Evolutionary conservation across 441 rosid genomes (phyloP).

Genomic region (Euphorbia celastroides): DNA sequence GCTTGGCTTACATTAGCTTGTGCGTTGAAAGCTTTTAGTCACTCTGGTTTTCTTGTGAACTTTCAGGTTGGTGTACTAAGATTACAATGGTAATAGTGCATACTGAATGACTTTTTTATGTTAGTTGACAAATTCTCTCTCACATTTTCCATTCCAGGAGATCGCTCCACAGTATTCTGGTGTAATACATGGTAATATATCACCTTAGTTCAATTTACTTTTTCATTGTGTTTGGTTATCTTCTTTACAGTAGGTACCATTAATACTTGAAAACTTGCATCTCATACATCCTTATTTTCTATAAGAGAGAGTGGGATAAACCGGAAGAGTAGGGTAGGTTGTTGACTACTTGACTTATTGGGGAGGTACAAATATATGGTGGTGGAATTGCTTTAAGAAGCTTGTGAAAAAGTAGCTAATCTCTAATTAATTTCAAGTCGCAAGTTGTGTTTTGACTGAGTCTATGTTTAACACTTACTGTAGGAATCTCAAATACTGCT

Average conservation of each 20-base stretch:
- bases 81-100: neutral
- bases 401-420: neutral
- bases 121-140: slow-evolving; percentile 14
- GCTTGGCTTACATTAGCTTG: slow-evolving; percentile 93
- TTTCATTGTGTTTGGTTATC: neutral
- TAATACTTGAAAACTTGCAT: neutral
- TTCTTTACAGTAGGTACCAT: neutral
- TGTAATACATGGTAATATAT: slow-evolving; percentile 67
- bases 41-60: slow-evolving; percentile 90
- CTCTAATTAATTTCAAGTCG: neutral
- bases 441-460: neutral
- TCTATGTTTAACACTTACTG: slow-evolving; percentile 15
- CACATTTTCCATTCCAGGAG: slow-evolving; percentile 49
- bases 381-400: neutral
- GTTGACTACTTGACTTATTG: neutral
- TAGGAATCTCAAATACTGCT: slow-evolving; percentile 81
- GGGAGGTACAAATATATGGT: neutral
- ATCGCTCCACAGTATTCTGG: slow-evolving; percentile 88
- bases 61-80: slow-evolving; percentile 57
- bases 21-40: slow-evolving; percentile 91
- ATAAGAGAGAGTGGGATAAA: neutral
- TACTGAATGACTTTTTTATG: slow-evolving; percentile 11
- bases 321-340: neutral
- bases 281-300: neutral
- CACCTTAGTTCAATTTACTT: slow-evolving; percentile 1